phyloP scores from a whole-genome alignment of 352 stramenopile species.

The Globisporangium perplexum region DNA sequence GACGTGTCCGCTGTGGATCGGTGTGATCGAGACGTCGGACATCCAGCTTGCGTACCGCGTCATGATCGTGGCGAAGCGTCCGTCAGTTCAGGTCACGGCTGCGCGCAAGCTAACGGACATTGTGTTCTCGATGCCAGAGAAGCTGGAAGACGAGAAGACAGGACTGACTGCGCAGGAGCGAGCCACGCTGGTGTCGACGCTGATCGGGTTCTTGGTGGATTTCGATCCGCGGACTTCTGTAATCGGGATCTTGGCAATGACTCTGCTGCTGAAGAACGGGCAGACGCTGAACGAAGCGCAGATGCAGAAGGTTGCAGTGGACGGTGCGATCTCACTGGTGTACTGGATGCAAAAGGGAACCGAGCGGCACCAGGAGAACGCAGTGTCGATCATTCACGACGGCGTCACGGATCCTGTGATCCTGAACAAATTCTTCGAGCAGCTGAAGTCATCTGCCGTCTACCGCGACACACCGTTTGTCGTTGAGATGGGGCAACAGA shows the following conservation, averaged over 20 bases:
- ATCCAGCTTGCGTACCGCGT: slow-evolving; percentile 57
- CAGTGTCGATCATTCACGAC: slow-evolving; percentile 65
- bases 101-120: slow-evolving; percentile 76
- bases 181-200: slow-evolving; percentile 52
- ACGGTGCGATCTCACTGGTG: slow-evolving; percentile 59
- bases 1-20: slow-evolving; percentile 74
- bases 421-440: slow-evolving; percentile 51
- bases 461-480: slow-evolving; percentile 61
- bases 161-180: slow-evolving; percentile 45
- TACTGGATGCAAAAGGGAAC: slow-evolving; percentile 86
- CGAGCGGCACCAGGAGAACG: slow-evolving; percentile 76
- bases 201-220: slow-evolving; percentile 71
- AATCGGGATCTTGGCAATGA: slow-evolving; percentile 62
- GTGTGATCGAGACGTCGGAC: slow-evolving; percentile 61
- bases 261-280: slow-evolving; percentile 57
- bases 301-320: slow-evolving; percentile 71
- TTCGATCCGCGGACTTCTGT: slow-evolving; percentile 68
- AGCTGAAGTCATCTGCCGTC: slow-evolving; percentile 41
- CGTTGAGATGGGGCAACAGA: slow-evolving; percentile 53
- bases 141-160: slow-evolving; percentile 40
- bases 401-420: slow-evolving; percentile 38
- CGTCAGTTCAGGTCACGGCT: slow-evolving; percentile 57
- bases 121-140: slow-evolving; percentile 52
- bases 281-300: slow-evolving; percentile 44
- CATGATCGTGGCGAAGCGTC: slow-evolving; percentile 41